Base-by-base conservation (phyloP, 2,329 filamentous ascomycete species). In the Ophiocordyceps sinensis region DNA sequence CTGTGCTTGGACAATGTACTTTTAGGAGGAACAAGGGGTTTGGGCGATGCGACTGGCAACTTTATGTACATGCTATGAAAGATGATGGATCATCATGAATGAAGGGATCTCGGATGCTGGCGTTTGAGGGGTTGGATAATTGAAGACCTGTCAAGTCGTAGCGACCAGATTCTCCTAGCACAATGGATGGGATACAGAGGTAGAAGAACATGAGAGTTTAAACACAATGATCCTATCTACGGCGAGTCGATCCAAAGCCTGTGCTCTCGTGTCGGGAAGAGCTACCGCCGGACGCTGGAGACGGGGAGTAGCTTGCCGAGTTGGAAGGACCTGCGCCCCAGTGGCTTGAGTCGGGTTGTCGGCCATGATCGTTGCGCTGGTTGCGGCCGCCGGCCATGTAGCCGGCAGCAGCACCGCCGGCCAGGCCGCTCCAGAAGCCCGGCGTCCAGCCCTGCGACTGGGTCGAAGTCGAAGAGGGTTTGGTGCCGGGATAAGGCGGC, bases 371-470 rank as follows among this genome's bases (percentile, higher is more conserved):
- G 51, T 51, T 46, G 44, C 53, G 57, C 31, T 57, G 59, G 44
- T 65, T 63, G n/a, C 65, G 60, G 35, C 61, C 71, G 0, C 75
- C 75, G 6, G 79, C 77, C 43, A 71, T 56, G 53, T 85, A 85
- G 1, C 69, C 78, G 3, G 79, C 82, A 1, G 82, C 81, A 5
- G 77, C 79, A 36, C 82, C 84, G 14, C 73, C 72, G 0, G 73
- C 69, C n/a, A 75, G 61, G 17, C 82, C 82, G 15, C 66, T 73
- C 82, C 82, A 87, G 60, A 87, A 86, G 1, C 83, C 83, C 5
- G 82, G 82, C 39, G 70, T 68, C 80, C 81, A 86, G 2, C 67
- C 66, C 45, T 73, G 59, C 44, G 50, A 44, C 32, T 44, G 44
- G 17, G 40, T 23, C 14, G 41, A 53, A 36, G 40, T 23, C 14